Conservation (phyloP, 345 rosid species). For the Sapria himalayana region DNA sequence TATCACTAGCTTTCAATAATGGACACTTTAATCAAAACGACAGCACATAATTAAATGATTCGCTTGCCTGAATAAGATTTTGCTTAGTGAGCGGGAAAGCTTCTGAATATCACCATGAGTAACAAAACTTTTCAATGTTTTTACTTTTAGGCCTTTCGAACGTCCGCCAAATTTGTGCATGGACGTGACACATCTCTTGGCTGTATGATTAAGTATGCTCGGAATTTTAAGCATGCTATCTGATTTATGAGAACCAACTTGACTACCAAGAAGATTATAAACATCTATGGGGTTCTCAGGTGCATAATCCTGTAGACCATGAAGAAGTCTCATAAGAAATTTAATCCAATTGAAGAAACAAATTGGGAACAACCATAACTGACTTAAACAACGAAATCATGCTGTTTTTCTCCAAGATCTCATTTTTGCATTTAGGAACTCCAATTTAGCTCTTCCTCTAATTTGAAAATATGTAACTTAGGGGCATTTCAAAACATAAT, state of each 20-base stretch:
- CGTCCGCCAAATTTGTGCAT: conserved; percentile 12
- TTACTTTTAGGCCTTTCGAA: conserved; percentile 15
- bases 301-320: conserved; percentile 24
- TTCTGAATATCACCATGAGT: conserved; percentile 28
- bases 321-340: no score
- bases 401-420: no score
- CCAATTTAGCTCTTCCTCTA: no score
- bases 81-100: conserved; percentile 24
- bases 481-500: no score
- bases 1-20: no score
- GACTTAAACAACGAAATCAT: no score
- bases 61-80: conserved; percentile 50
- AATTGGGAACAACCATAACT: no score
- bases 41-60: background rate
- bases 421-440: no score
- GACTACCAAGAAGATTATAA: conserved; percentile 27
- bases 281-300: conserved; percentile 29
- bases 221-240: conserved; percentile 12
- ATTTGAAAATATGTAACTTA: no score
- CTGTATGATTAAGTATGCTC: conserved; percentile 6
- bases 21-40: no score
- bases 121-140: conserved; percentile 12
- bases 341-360: background rate
- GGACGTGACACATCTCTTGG: conserved; percentile 18
- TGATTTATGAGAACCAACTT: conserved; percentile 13